phyloP scores from a whole-genome alignment of 495 filamentous ascomycete genomes.

The Aspergillus affinis region DNA sequence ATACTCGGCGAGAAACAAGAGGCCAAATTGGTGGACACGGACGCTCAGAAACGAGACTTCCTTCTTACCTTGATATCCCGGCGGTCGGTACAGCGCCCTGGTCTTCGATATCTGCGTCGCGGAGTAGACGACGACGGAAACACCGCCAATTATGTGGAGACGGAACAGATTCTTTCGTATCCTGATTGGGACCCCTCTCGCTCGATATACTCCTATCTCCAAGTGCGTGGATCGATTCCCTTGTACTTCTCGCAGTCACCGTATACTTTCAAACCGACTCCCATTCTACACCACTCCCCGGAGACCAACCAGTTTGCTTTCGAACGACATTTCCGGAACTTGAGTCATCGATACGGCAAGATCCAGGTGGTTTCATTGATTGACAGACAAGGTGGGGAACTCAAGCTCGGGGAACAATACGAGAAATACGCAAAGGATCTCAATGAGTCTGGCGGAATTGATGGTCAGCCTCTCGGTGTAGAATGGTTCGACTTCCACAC shows the following conservation, averaged over 20 bases:
- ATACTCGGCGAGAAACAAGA: conserved; percentile 38
- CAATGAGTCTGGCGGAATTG: conserved; percentile 59
- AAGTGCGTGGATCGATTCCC: conserved; percentile 84
- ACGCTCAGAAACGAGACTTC: conserved; percentile 47
- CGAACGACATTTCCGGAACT: conserved; percentile 68
- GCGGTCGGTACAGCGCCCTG: conserved; percentile 78
- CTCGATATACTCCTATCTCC: conserved; percentile 78
- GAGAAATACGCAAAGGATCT: conserved; percentile 60
- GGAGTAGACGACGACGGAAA: conserved; percentile 86
- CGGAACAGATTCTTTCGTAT: conserved; percentile 83
- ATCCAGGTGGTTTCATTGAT: conserved; percentile 81
- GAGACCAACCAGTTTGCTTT: conserved; percentile 77
- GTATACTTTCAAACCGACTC: conserved; percentile 86
- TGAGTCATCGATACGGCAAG: conserved; percentile 66
- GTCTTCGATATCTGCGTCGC: conserved; percentile 86
- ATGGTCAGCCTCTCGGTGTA: conserved; percentile 59
- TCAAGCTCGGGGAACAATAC: conserved; percentile 74
- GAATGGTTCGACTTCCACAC: conserved; percentile 97
- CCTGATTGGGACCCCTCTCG: conserved; percentile 57
- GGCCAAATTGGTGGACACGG: conserved; percentile 21
- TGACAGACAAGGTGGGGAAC: conserved; percentile 80
- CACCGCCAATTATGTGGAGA: conserved; percentile 88
- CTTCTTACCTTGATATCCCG: conserved; percentile 85
- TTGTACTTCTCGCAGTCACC: conserved; percentile 91
- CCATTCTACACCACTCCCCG: conserved; percentile 72